These are phyloP conservation scores for Ceratocystis smalleyi DNA, from an alignment of 2,329 filamentous ascomycete species.

Conservation along the genomic window DNA sequence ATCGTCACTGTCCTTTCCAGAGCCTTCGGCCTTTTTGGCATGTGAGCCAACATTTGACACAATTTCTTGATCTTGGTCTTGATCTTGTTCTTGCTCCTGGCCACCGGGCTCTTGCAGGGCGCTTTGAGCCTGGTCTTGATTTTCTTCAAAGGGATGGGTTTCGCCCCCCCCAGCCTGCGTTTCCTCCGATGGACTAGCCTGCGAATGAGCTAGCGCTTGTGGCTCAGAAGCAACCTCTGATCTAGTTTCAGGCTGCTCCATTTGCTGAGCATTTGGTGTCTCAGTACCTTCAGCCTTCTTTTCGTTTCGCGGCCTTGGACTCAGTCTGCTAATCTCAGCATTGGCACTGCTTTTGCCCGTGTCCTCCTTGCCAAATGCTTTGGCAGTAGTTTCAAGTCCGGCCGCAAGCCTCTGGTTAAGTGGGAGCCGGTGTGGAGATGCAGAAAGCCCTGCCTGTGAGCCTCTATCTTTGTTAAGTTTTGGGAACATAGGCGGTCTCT, in stretches of 20 bases:
- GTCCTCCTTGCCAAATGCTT: background rate
- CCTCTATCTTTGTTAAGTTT: slow-evolving; percentile 7
- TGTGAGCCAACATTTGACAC: background rate
- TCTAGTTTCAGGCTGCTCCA: background rate
- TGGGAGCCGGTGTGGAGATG: background rate
- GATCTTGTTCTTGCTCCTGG: slow-evolving; percentile 17
- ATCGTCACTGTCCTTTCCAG: slow-evolving; percentile 49
- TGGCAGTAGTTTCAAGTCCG: background rate
- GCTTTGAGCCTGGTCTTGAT: slow-evolving; percentile 22
- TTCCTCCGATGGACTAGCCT: background rate
- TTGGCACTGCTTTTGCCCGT: background rate
- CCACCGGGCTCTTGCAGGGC: background rate
- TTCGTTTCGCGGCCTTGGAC: background rate
- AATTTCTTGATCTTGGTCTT: slow-evolving; percentile 17
- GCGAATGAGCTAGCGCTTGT: slow-evolving; percentile 15
- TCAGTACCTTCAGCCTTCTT: background rate
- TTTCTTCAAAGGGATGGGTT: slow-evolving; percentile 17
- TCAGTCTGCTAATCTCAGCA: background rate
- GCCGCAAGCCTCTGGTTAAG: background rate
- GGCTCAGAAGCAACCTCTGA: slow-evolving; percentile 12
- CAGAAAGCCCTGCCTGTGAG: background rate
- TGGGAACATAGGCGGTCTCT: slow-evolving; percentile 14
- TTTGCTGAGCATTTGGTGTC: background rate
- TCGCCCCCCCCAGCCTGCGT: background rate
- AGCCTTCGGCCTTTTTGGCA: slow-evolving; percentile 23